Evolutionary conservation across 2,329 filamentous ascomycete genomes (phyloP).

Genomic region (Cryoendolithus antarcticus): DNA sequence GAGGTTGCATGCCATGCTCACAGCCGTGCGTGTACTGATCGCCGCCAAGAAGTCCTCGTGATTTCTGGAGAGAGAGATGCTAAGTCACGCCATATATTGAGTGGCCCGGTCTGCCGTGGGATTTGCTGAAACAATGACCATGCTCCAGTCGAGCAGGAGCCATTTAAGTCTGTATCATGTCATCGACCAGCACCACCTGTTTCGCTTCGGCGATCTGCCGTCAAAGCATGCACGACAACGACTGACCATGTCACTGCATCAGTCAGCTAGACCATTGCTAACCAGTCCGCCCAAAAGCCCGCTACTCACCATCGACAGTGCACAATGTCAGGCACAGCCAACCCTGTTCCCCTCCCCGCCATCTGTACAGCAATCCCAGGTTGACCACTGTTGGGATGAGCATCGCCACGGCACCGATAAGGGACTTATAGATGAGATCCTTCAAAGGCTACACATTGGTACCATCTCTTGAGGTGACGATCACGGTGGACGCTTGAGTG

Average conservation of each 20-base stretch:
- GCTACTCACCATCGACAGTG: slow-evolving; percentile 27
- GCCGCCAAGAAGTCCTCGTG: too few species aligned
- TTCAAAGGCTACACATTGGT: slow-evolving; percentile 23
- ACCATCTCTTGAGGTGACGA: background rate
- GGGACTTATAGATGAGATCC: slow-evolving; percentile 27
- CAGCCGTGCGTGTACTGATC: too few species aligned
- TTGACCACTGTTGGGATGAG: slow-evolving; percentile 29
- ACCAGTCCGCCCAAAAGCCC: background rate
- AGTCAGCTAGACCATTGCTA: background rate
- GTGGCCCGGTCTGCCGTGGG: too few species aligned
- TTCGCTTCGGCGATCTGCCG: slow-evolving; percentile 1
- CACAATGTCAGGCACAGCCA: slow-evolving; percentile 32
- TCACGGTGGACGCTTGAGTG: background rate
- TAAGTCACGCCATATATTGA: too few species aligned
- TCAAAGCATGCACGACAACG: slow-evolving; percentile 7
- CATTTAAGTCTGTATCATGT: too few species aligned
- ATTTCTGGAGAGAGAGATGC: too few species aligned
- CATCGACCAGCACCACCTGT: too few species aligned
- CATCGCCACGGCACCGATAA: slow-evolving; percentile 26
- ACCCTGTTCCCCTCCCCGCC: slow-evolving; percentile 24
- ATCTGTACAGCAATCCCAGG: slow-evolving; percentile 19
- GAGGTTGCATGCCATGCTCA: too few species aligned
- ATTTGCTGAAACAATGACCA: too few species aligned
- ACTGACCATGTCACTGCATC: slow-evolving; percentile 8
- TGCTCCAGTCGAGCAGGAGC: too few species aligned